Evolutionary conservation across 441 rosid genomes (phyloP).

Genomic region (Eruca vesicaria): DNA sequence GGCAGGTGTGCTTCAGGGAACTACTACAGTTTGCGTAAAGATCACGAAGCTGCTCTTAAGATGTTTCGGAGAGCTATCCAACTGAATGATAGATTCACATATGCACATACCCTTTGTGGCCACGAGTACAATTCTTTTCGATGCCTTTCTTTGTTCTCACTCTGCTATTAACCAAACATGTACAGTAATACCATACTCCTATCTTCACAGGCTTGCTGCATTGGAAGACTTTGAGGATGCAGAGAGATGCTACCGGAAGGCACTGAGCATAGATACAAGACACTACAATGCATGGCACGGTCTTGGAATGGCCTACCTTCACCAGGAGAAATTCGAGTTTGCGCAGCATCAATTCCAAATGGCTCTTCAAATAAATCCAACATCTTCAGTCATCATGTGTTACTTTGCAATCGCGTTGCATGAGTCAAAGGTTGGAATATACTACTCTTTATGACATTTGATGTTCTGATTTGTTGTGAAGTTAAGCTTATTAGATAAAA

Average conservation of each 20-base stretch:
- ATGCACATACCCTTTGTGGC: slow-evolving; percentile 92
- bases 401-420: slow-evolving; percentile 86
- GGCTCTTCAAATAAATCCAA: slow-evolving; percentile 75
- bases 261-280: slow-evolving; percentile 75
- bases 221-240: slow-evolving; percentile 82
- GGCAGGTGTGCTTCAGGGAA: slow-evolving; percentile 94
- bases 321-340: slow-evolving; percentile 83
- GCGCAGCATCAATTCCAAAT: slow-evolving; percentile 83
- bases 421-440: slow-evolving; percentile 58
- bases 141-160: background rate
- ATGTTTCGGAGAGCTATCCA: slow-evolving; percentile 85
- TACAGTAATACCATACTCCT: background rate
- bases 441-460: slow-evolving; percentile 6
- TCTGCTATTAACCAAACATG: slow-evolving; percentile 14
- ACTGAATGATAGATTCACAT: slow-evolving; percentile 80
- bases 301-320: slow-evolving; percentile 85
- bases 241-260: slow-evolving; percentile 74
- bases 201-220: slow-evolving; percentile 61
- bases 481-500: background rate
- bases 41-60: slow-evolving; percentile 90
- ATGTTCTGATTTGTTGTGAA: slow-evolving; percentile 7
- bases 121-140: slow-evolving; percentile 69
- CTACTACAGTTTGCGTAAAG: slow-evolving; percentile 86
- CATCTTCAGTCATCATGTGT: slow-evolving; percentile 88
- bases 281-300: slow-evolving; percentile 96